phyloP scores from a whole-genome alignment of 225 moss, liverwort and hornwort genomes.

The Polytrichum formosum region DNA sequence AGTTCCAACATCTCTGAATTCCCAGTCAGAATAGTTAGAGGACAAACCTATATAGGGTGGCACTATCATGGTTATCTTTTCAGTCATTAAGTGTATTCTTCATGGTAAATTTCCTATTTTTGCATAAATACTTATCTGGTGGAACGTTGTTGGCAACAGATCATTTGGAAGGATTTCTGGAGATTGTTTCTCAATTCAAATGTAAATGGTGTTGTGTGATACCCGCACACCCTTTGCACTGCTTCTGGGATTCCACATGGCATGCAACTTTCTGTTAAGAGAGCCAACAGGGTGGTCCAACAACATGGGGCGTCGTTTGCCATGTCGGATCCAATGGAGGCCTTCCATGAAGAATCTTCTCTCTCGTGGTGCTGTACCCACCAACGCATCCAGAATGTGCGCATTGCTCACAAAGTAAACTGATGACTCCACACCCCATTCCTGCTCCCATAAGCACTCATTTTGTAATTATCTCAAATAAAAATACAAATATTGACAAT shows the following conservation, averaged over 20 bases:
- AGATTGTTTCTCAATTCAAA: background rate
- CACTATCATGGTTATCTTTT: background rate
- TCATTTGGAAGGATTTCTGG: background rate
- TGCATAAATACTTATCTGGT: background rate
- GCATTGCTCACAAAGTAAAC: slow-evolving; percentile 67
- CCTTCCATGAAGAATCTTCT: slow-evolving; percentile 70
- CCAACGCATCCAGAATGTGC: slow-evolving; percentile 66
- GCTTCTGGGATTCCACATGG: slow-evolving; percentile 30
- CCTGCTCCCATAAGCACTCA: slow-evolving; percentile 17
- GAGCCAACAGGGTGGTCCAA: slow-evolving; percentile 31
- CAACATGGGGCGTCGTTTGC: slow-evolving; percentile 47
- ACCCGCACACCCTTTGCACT: slow-evolving; percentile 34
- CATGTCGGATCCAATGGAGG: slow-evolving; percentile 39
- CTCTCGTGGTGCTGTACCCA: slow-evolving; percentile 53
- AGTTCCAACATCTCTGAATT: background rate
- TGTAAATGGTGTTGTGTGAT: background rate
- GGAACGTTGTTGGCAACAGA: background rate
- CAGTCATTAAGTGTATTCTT: no score
- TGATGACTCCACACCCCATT: slow-evolving; percentile 68
- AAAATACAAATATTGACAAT: no score
- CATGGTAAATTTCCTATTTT: background rate
- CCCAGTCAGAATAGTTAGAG: background rate
- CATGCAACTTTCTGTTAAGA: slow-evolving; percentile 24
- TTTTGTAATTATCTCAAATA: no score
- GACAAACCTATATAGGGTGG: background rate